Evolutionary conservation across 2,329 filamentous ascomycete species (phyloP).

Genomic region (Penicillium italicum): DNA sequence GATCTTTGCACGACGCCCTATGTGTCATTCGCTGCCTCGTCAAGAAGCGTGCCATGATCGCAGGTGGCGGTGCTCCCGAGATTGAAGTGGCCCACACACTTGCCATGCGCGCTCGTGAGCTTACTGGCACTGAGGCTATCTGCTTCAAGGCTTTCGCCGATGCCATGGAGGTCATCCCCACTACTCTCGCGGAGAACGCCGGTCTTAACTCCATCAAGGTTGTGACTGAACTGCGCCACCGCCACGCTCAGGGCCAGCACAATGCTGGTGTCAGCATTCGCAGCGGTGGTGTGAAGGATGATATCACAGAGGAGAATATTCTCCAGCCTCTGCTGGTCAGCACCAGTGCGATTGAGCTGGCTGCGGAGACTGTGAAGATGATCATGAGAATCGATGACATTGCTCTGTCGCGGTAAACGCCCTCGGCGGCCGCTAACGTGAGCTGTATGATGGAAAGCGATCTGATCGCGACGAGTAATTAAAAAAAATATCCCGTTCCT

Average conservation of each 20-base stretch:
- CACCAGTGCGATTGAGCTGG: conserved; percentile 95
- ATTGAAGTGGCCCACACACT: conserved; percentile 92
- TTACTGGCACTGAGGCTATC: conserved; percentile 90
- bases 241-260: conserved; percentile 91
- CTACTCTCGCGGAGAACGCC: conserved; percentile 94
- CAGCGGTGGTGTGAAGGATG: conserved; percentile 91
- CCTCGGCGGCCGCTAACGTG: conserved; percentile 15
- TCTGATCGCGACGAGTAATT: conserved; percentile 26
- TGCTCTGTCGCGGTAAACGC: conserved; percentile 49
- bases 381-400: conserved; percentile 68
- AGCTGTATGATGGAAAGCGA: conserved; percentile 28
- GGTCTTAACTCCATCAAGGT: conserved; percentile 98
- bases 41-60: conserved; percentile 99
- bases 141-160: conserved; percentile 99
- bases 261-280: conserved; percentile 98
- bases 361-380: conserved; percentile 98
- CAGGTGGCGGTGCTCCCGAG: conserved; percentile 92
- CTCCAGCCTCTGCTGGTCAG: conserved; percentile 93
- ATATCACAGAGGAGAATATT: conserved; percentile 96
- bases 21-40: conserved; percentile 96
- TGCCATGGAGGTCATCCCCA: conserved; percentile 94
- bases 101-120: conserved; percentile 72
- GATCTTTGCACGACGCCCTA: conserved; percentile 92
- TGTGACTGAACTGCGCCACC: conserved; percentile 89
- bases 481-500: conserved; percentile 23